Evolutionary conservation across 805 yeast genomes (phyloP).

Genomic region (Babjeviella inositovora): DNA sequence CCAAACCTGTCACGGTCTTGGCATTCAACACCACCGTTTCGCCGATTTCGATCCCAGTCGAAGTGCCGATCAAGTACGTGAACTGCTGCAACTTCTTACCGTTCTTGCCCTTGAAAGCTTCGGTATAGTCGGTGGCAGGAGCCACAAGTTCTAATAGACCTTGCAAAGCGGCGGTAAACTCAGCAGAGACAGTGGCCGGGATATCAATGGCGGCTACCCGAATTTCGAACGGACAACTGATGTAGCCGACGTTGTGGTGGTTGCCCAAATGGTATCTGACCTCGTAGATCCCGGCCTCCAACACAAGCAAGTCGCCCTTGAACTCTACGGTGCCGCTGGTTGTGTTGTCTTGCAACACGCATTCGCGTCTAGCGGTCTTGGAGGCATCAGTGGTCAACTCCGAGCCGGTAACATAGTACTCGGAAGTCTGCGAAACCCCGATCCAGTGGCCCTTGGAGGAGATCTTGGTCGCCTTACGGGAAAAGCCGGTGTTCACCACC

Average conservation of each 20-base stretch:
- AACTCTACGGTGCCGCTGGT: conserved; percentile 32
- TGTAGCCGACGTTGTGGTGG: conserved; percentile 52
- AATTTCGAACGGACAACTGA: conserved; percentile 54
- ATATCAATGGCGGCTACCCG: conserved; percentile 19
- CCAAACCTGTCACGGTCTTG: conserved; percentile 12
- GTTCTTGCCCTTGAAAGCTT: conserved; percentile 8
- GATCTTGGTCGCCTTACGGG: conserved; percentile 37
- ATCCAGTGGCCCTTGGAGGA: conserved; percentile 57
- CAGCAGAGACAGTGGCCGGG: conserved; percentile 10
- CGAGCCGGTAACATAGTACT: conserved; percentile 8
- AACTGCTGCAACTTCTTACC: not conserved
- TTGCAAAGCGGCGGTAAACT: conserved; percentile 13
- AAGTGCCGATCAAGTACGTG: conserved; percentile 9
- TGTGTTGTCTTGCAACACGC: conserved; percentile 2
- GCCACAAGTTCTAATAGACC: conserved; percentile 13
- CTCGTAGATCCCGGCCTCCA: conserved; percentile 62
- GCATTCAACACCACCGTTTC: conserved; percentile 17
- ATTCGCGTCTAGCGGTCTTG: too few relatives aligned
- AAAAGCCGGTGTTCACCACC: conserved; percentile 38
- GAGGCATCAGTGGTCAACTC: conserved; percentile 3
- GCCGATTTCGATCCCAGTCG: conserved; percentile 19
- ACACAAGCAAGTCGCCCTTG: conserved; percentile 26
- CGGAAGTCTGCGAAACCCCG: conserved; percentile 19
- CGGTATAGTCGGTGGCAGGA: conserved; percentile 5
- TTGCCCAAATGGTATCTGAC: conserved; percentile 54